Base-by-base conservation (phyloP, 495 filamentous ascomycete genomes). In the Chaetomium tenue region DNA sequence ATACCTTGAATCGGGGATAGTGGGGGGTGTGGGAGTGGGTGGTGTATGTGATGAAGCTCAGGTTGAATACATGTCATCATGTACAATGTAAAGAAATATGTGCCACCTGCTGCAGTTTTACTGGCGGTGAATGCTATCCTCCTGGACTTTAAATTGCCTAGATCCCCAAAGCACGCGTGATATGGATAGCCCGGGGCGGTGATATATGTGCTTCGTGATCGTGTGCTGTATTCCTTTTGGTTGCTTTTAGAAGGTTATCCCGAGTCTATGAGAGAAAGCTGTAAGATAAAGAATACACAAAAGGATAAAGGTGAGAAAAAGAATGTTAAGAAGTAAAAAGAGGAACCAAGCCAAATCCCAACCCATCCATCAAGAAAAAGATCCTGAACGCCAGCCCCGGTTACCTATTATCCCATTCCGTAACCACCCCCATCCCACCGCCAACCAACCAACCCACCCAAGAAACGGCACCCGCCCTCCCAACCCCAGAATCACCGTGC, bases 1-100 rank as follows among this genome's bases (percentile, higher is more conserved):
- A 96, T 77, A 94, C 91, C 0, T 70, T 96, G 48, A 96, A 96
- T 76, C 85, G 89, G 71, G 91, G 91, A 13, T 94, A 68, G 73
- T 0, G 18, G n/a, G 33, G 3, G 5, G 46, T 50, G 46, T 22
- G 44, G n/a, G 44, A 50, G 28, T 30, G 28, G 28, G 28, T 6
- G 28, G 28, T 6, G 12, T 23, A 11, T 11, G 23, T 50, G 46
- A 50, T 50, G 44, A 44, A 18, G 33, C 9, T 44, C 18, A 15
- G 13, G 33, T 37, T 12, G 33, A 44, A 18, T 16, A 44, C 18
- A 18, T 44, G 13, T 15, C 11, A 44, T 44, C 16, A 16, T 44
- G 39, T 11, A 16, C 40, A 4, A 16, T 44, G 40, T 18, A 44
- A 30, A 30, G 28, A 6, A 30, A 44, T 15, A 2, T 18, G 13